Percentiles rank a stretch among this genome's conserved stretches.
These are phyloP conservation scores for Aphanomyces stellatus DNA, from an alignment of 352 stramenopile species.

Conservation along the genomic window DNA sequence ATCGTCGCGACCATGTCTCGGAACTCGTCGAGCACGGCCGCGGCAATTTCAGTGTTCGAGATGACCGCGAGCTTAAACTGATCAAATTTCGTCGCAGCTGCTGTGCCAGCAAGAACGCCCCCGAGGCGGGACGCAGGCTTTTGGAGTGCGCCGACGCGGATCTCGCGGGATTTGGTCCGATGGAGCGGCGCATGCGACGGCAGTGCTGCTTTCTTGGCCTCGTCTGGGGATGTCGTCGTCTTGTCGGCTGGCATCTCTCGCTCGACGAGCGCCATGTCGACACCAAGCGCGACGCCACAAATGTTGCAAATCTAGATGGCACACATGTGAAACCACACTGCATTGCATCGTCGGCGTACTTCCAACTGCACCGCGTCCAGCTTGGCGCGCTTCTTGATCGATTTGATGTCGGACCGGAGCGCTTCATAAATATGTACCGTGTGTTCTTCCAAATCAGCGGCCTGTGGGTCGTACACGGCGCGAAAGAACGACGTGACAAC, in stretches of 20 bases:
- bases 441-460: slow-evolving; percentile 8
- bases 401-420: slow-evolving; percentile 8
- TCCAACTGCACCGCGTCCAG: not conserved
- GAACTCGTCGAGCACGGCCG: not conserved
- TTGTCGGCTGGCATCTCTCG: not conserved
- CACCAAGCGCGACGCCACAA: slow-evolving; percentile 3
- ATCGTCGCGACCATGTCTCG: slow-evolving; percentile 2
- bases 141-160: not conserved
- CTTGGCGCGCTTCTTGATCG: slow-evolving; percentile 19
- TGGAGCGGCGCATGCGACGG: not conserved
- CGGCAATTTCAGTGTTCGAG: not conserved
- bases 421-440: slow-evolving; percentile 10
- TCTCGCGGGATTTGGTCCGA: not conserved
- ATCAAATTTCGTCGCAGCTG: not conserved
- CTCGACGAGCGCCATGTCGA: not conserved
- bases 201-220: not conserved
- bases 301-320: slow-evolving; percentile 13
- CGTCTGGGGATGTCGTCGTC: not conserved
- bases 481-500: slow-evolving; percentile 18
- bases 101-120: not conserved
- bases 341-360: not conserved
- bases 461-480: slow-evolving; percentile 3
- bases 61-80: slow-evolving; percentile 9
- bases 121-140: not conserved
- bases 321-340: not conserved